Base-by-base conservation (phyloP, 305 asterid species). In the Petunia hybrid region DNA sequence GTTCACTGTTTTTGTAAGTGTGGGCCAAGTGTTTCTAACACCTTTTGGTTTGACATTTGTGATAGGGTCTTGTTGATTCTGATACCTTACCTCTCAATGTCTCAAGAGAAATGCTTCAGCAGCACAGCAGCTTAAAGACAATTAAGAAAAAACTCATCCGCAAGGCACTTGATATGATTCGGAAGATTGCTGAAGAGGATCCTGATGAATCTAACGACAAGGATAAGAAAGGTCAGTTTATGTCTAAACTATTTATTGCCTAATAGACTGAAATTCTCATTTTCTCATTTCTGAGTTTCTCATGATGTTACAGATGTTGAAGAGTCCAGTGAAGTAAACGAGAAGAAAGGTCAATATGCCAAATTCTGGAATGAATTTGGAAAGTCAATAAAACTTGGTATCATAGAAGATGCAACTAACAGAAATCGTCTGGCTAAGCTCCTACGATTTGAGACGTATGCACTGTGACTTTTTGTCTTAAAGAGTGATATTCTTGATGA, bases 101-200 rank as follows among this genome's bases (percentile, higher is more conserved):
- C 57, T 95, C 98, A 9, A 88, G 98, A 90, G 99, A 95, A 88
- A 95, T 95, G 99, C 90, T 95, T 70, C 98, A 95, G 86, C 97
- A 94, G 70, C 99, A 94, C 62, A 91, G 91, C 90, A 94, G 98
- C 91, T 90, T 95, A 91, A 95, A 89, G 86, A 95, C 98, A 4
- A 95, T 95, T n/a, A 95, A 95, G 89, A 95, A 91, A 91, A 95
- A 95, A 83, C 97, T 94, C 80, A 91, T 95, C 67, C 92, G 99
- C 79, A 95, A 94, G 92, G 99, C 97, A 79, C 99, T 92, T 80
- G 98, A 95, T 81, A 95, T 95, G 99, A 95, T 94, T 70, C 92
- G 98, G 77, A 95, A 90, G 84, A 87, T 95, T 83, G 98, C 99
- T 59, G 99, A 92, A 2, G 99, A 95, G 89, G 99, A 95, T 79